Evolutionary conservation across 768 basidiomycete genomes (phyloP), one percentile per base, ranked within the genome.

Genomic region (Phlebiopsis flavidoalba): DNA sequence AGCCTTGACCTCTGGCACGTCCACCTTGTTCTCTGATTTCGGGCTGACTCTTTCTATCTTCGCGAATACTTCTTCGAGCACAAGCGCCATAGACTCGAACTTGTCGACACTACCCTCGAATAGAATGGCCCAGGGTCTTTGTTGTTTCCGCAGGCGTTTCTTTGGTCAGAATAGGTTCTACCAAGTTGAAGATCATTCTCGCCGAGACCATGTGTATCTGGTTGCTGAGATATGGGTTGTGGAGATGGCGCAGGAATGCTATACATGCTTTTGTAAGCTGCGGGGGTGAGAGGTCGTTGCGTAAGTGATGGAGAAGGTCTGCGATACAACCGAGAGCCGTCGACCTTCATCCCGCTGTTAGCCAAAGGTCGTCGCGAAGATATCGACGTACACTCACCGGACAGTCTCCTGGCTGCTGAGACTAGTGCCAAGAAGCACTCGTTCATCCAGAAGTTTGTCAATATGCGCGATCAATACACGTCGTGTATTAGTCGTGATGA

Each of bases 231-330:
- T 90, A 86, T 1, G 91, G 83, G 69, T 97, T 94, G 74, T 98
- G 96, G 53, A 97, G 83, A 69, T 93, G 86, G 53, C 87, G 85
- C 1, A 94, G 91, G 71, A 92, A 97, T 57, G 91, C 84, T 66
- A 89, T 85, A 24, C 94, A 85, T 59, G 96, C 84, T 17, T 84
- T 83, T 4, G 84, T 79, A 19, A 98, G 77, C 67, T 96, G 95
- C 8, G 82, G 72, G 5, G 88, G 78, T 1, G 85, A 84, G 43
- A 98, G 83, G 19, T 98, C 95, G 49, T 77, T 79, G 54, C 93
- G 89, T 60, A 95, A 82, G 69, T 97, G 93, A 69, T 98, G 95
- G 58, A 97, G 87, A 11, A 98, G 81, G 73, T 99, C 97, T 35
- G 94, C 94, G 6, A 96, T 84, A 51, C 92, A 89, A 60, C 87